Conservation (phyloP, 2,329 filamentous ascomycete species). For the Cercospora canescens region DNA sequence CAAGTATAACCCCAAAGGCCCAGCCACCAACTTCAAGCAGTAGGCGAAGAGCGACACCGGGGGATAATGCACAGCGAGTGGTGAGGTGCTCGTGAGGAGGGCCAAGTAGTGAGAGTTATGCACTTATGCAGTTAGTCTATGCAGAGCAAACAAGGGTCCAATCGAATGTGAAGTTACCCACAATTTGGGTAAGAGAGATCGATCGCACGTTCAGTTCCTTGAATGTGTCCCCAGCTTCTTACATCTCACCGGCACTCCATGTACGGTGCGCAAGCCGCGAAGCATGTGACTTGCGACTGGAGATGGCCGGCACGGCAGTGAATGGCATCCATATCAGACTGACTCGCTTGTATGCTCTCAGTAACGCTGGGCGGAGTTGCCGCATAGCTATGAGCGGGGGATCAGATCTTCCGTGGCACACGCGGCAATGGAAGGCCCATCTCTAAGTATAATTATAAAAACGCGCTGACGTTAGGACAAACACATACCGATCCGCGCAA, state of each 20-base stretch:
- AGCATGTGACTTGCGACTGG: neutral
- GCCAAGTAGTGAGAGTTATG: too few relatives aligned
- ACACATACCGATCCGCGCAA: too few relatives aligned
- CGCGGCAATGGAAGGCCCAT: neutral
- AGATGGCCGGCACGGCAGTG: neutral
- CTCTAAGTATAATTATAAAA: neutral
- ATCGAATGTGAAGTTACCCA: neutral
- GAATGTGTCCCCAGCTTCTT: too few relatives aligned
- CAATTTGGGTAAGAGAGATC: neutral
- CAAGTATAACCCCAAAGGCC: slow-evolving; percentile 27
- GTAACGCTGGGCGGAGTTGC: neutral
- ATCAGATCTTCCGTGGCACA: neutral
- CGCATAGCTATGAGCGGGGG: neutral
- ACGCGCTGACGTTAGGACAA: neutral
- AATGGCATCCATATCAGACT: neutral
- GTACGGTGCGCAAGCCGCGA: neutral
- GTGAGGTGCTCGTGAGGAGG: too few relatives aligned
- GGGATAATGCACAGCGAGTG: too few relatives aligned
- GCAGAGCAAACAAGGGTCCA: neutral
- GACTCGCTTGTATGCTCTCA: neutral
- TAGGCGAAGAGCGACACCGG: neutral
- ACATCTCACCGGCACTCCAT: too few relatives aligned
- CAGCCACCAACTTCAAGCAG: slow-evolving; percentile 28
- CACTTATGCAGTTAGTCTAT: too few relatives aligned
- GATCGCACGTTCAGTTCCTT: too few relatives aligned